Base-by-base conservation (phyloP, 768 basidiomycete genomes). In the Zangia roseola region DNA sequence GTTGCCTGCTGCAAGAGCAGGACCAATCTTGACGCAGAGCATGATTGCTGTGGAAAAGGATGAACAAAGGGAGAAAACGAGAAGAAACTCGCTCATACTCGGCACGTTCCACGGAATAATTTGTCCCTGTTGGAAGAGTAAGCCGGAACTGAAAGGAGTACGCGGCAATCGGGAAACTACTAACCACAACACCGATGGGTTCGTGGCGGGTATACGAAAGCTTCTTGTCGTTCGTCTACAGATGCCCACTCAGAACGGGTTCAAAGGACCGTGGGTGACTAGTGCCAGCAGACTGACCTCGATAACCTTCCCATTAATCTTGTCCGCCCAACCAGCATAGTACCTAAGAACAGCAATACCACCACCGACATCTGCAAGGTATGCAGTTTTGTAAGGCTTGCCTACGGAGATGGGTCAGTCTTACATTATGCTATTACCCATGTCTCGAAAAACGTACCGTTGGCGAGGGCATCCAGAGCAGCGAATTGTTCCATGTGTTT, bases 311-410 rank as follows among this genome's bases (percentile, higher is more conserved):
- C 88, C 90, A 6, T 76, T 72, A 45, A 87, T 69, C 72, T 94
- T 95, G 73, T 94, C 93, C 17, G 91, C 89, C 84, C 89, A 90
- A n/a, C 93, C 94, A 34, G 84, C 89, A 59, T 87, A 97, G 71
- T 94, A 95, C 25, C 81, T 74, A 55, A 92, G 65, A 28, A 73
- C 44, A 4, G 55, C 49, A 17, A 62, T 50, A 3, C 55, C 28
- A 6, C 4, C 67, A 0, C 59, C 56, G 2, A 88, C 62, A 54
- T 89, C 88, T 0, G 58, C 65, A 14, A 59, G 65, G 49, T 72
- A 78, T 9, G 82, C 74, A 63, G 67, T 72, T 8, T 45, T 28
- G 60, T 74, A 83, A 2, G 79, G 74, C 68, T 86, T 85, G 39
- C 84, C 81, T 78, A 36, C 10, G 10, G 13, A 13, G 26, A 25